A percentile compares a stretch with the other conserved stretches of the same genome.
These are phyloP conservation scores for Vachellia pachyceras DNA, from an alignment of 306 rosid species.

Conservation along the genomic window DNA sequence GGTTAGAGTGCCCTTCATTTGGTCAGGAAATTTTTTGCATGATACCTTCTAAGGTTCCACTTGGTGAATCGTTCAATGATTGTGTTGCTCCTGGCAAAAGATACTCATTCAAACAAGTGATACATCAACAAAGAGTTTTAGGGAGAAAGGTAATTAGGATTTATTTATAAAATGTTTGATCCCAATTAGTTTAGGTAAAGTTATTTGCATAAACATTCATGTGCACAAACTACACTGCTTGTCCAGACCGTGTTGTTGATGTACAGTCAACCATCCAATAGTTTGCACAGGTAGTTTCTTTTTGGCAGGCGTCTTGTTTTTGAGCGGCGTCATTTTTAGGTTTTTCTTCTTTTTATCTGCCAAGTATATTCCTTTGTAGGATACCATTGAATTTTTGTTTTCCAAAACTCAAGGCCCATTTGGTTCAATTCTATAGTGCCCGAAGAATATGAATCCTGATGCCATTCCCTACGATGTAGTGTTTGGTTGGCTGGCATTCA, in stretches of 20 bases:
- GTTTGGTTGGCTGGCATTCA: not conserved
- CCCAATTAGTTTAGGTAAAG: not conserved
- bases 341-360: slow-evolving; percentile 9
- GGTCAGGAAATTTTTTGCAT: slow-evolving; percentile 82
- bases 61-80: slow-evolving; percentile 84
- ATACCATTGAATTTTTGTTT: not conserved
- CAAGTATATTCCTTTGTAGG: not conserved
- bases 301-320: not conserved
- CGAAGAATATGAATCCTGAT: not conserved
- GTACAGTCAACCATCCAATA: not conserved
- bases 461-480: not conserved
- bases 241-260: not conserved
- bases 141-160: slow-evolving; percentile 77
- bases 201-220: not conserved
- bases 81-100: slow-evolving; percentile 88
- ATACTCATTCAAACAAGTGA: slow-evolving; percentile 98
- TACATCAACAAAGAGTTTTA: slow-evolving; percentile 91
- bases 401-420: not conserved
- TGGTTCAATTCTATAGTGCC: not conserved
- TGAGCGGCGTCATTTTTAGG: not conserved
- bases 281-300: not conserved
- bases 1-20: slow-evolving; percentile 92
- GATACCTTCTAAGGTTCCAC: slow-evolving; percentile 99
- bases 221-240: not conserved
- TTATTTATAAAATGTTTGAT: slow-evolving; percentile 8